Conservation (phyloP, 495 filamentous ascomycete species). For the Pyrenopolyporus hunteri region DNA sequence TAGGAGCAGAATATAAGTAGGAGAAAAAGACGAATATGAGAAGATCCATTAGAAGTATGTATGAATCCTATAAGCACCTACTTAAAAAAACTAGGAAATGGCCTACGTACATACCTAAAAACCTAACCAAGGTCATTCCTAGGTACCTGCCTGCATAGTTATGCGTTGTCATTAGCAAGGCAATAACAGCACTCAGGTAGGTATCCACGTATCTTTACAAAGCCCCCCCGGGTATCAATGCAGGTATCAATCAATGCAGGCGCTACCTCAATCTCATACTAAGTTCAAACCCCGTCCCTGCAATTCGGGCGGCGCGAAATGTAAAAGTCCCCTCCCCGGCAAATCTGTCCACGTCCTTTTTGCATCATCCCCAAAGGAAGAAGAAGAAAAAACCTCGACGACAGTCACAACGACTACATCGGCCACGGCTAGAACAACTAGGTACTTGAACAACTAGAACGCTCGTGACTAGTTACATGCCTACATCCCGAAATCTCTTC, state of each 20-base stretch:
- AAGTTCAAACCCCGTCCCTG: neutral
- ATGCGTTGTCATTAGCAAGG: conserved; percentile 18
- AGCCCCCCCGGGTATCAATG: neutral
- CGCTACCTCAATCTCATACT: neutral
- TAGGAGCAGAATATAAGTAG: neutral
- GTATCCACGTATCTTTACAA: too few relatives aligned
- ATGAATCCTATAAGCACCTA: too few relatives aligned
- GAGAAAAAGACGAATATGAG: neutral
- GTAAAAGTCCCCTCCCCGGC: conserved; percentile 36
- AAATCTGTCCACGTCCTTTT: conserved; percentile 30
- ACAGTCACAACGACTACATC: too few relatives aligned
- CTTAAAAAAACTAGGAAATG: too few relatives aligned
- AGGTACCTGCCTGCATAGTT: too few relatives aligned
- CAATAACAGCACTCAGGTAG: neutral
- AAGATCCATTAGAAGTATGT: too few relatives aligned
- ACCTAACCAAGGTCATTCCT: too few relatives aligned
- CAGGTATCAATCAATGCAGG: conserved; percentile 2
- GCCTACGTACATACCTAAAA: too few relatives aligned
- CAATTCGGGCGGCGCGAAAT: neutral
- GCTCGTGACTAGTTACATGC: neutral
- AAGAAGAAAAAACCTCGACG: neutral
- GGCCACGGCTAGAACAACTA: neutral
- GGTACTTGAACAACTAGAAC: neutral
- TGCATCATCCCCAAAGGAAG: neutral
- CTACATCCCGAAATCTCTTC: neutral